Percentiles rank a stretch among this genome's conserved stretches.
Conservation (phyloP, 164 flowering plant species). For the Vitis rupestris region DNA sequence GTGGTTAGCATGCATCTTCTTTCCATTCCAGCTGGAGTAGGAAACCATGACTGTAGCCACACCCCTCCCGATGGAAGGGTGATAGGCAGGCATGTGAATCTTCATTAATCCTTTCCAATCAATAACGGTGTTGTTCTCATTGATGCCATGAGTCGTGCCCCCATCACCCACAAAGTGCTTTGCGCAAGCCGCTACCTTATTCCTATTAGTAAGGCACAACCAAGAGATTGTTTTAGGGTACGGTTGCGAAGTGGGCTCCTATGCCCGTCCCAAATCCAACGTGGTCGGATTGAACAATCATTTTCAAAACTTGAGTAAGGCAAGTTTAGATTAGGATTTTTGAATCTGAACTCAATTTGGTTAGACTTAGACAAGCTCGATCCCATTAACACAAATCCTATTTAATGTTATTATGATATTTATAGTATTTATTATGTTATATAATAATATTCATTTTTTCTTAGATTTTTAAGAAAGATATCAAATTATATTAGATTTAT, state of each 20-base stretch:
- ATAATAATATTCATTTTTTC: background rate
- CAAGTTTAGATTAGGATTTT: no score
- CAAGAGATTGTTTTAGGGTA: no score
- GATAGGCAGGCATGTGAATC: constrained; percentile 31
- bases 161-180: constrained; percentile 41
- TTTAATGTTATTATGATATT: no score
- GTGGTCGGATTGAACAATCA: no score
- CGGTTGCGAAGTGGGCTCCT: no score
- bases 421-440: no score
- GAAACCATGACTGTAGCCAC: constrained; percentile 30
- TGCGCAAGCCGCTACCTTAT: constrained; percentile 32
- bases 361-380: no score
- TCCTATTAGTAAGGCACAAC: constrained; percentile 3
- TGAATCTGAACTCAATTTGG: no score
- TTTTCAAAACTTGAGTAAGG: no score
- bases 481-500: background rate
- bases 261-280: no score
- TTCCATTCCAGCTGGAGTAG: constrained; percentile 21
- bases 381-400: no score
- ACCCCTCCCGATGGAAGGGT: constrained; percentile 20
- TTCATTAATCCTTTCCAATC: constrained; percentile 5
- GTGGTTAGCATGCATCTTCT: constrained; percentile 23
- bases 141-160: constrained; percentile 27
- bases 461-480: background rate
- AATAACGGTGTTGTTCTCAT: constrained; percentile 28